Evolutionary conservation across 1,139 yeast species (phyloP).

Genomic region (Suhomyces terraborum): DNA sequence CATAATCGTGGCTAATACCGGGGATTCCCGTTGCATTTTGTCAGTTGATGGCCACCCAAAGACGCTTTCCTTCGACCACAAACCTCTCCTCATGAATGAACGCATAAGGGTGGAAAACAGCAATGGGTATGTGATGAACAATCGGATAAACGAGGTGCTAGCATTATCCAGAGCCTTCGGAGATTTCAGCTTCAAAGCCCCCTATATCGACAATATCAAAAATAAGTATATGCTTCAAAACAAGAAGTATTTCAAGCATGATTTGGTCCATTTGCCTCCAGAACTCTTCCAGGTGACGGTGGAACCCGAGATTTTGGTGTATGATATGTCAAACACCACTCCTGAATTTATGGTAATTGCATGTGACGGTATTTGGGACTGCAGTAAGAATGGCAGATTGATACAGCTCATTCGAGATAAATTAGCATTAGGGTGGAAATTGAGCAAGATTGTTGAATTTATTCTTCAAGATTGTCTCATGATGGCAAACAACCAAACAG

Average conservation of each 20-base stretch:
- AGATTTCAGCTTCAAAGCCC: slow-evolving; percentile 66
- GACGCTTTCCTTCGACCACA: slow-evolving; percentile 71
- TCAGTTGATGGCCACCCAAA: slow-evolving; percentile 57
- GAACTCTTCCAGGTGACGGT: slow-evolving; percentile 58
- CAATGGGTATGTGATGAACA: slow-evolving; percentile 69
- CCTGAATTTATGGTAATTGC: slow-evolving; percentile 72
- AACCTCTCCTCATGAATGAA: slow-evolving; percentile 77
- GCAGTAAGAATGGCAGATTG: slow-evolving; percentile 61
- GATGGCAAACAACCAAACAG: slow-evolving; percentile 74
- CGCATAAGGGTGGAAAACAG: slow-evolving; percentile 69
- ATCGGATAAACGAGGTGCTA: slow-evolving; percentile 70
- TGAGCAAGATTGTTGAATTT: slow-evolving; percentile 60
- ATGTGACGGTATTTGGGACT: slow-evolving; percentile 84
- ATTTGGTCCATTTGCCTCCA: slow-evolving; percentile 38
- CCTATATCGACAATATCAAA: slow-evolving; percentile 37
- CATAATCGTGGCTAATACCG: slow-evolving; percentile 65
- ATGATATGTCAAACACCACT: slow-evolving; percentile 38
- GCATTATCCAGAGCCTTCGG: slow-evolving; percentile 80
- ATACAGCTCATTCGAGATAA: slow-evolving; percentile 57
- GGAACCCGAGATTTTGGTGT: slow-evolving; percentile 68
- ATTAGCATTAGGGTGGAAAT: slow-evolving; percentile 55
- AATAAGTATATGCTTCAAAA: slow-evolving; percentile 32
- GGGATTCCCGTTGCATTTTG: slow-evolving; percentile 71
- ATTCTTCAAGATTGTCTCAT: slow-evolving; percentile 65
- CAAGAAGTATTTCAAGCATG: slow-evolving; percentile 17